These are phyloP conservation scores for Hippophae gyantsensis DNA, from an alignment of 306 rosid species.

Conservation along the genomic window DNA sequence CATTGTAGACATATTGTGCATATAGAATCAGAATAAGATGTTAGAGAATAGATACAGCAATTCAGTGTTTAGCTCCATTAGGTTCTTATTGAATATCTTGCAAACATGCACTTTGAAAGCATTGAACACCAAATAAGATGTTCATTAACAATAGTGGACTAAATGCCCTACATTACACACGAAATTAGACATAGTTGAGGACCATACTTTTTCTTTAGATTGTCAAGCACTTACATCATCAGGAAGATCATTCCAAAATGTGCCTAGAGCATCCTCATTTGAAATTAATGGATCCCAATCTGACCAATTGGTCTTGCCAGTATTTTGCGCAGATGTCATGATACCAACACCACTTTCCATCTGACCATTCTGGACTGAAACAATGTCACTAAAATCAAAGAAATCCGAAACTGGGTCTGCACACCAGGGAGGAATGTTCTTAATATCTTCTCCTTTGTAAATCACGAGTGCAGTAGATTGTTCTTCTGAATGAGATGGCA, in stretches of 20 bases:
- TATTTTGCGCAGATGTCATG: conserved; percentile 34
- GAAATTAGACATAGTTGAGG: conserved; percentile 7
- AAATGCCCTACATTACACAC: conserved; percentile 4
- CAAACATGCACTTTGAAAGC: conserved; percentile 13
- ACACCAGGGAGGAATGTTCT: conserved; percentile 40
- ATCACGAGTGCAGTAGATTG: conserved; percentile 32
- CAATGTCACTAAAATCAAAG: conserved; percentile 41
- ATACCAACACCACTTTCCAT: conserved; percentile 37
- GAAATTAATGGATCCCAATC: conserved; percentile 76
- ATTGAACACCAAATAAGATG: neutral
- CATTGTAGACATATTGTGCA: neutral
- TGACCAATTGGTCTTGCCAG: conserved; percentile 43
- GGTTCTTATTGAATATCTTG: no score
- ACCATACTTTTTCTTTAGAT: conserved; percentile 51
- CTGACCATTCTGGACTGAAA: conserved; percentile 43
- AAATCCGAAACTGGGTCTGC: conserved; percentile 52
- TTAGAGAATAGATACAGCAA: no score
- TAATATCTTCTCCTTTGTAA: conserved; percentile 33
- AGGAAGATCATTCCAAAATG: conserved; percentile 65
- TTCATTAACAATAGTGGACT: neutral
- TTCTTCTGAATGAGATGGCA: conserved; percentile 25
- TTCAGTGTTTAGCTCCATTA: no score
- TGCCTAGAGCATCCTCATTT: conserved; percentile 40
- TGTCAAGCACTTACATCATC: conserved; percentile 35
- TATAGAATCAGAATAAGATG: no score